phyloP scores from a whole-genome alignment of 441 rosid genomes.

The Metrosideros polymorpha region DNA sequence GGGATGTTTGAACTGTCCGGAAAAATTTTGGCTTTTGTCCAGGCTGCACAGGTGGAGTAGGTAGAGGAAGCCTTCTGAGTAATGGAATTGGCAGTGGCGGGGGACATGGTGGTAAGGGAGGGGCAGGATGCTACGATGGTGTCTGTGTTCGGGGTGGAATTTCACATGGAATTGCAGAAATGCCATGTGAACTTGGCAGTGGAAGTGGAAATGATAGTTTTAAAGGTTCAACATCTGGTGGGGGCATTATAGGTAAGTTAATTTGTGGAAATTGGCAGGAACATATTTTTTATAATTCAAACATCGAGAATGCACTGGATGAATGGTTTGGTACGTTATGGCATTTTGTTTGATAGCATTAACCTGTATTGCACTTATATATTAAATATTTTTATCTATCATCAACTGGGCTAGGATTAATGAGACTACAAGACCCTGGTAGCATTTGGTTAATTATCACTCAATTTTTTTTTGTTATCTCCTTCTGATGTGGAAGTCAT shows the following conservation, averaged over 20 bases:
- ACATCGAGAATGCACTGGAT: background rate
- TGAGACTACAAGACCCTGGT: background rate
- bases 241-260: constrained; percentile 85
- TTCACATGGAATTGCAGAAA: constrained; percentile 74
- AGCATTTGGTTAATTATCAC: background rate
- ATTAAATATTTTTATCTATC: background rate
- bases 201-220: constrained; percentile 90
- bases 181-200: constrained; percentile 99
- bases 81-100: constrained; percentile 93
- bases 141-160: constrained; percentile 68
- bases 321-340: background rate
- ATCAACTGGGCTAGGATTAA: background rate
- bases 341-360: background rate
- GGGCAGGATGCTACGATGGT: constrained; percentile 58
- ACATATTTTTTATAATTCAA: background rate
- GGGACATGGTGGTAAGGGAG: constrained; percentile 99
- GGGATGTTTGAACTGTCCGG: background rate
- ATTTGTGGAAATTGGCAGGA: background rate
- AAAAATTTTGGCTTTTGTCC: constrained; percentile 18
- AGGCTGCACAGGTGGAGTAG: constrained; percentile 99
- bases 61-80: constrained; percentile 63
- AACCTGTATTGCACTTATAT: background rate
- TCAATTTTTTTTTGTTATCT: background rate
- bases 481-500: background rate
- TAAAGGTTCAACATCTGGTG: constrained; percentile 72